phyloP scores from a whole-genome alignment of 768 basidiomycete species.

The Hebeloma cylindrosporum region DNA sequence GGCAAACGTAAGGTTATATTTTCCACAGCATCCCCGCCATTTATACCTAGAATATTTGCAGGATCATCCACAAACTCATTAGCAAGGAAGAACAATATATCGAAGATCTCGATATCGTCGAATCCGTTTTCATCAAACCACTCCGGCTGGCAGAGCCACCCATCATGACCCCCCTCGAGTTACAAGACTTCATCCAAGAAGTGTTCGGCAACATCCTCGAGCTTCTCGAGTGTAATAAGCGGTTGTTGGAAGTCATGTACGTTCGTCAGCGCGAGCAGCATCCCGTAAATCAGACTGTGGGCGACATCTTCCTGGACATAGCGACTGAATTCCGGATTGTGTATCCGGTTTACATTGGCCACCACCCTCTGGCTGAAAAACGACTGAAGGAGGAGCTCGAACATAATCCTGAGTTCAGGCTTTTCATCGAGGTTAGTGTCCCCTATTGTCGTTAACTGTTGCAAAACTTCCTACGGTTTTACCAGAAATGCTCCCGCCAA shows the following conservation, averaged over 20 bases:
- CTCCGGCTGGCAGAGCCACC: constrained; percentile 45
- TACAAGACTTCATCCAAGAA: constrained; percentile 83
- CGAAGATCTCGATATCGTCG: constrained; percentile 82
- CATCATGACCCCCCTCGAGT: constrained; percentile 49
- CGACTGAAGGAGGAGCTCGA: constrained; percentile 85
- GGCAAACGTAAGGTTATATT: constrained; percentile 62
- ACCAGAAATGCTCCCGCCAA: constrained; percentile 46
- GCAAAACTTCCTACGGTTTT: neutral
- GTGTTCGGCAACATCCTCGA: constrained; percentile 89
- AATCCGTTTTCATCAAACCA: constrained; percentile 59
- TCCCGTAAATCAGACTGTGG: constrained; percentile 80
- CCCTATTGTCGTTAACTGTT: neutral
- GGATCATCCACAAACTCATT: constrained; percentile 87
- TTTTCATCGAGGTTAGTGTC: constrained; percentile 77
- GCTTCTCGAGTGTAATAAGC: constrained; percentile 75
- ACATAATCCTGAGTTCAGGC: constrained; percentile 75
- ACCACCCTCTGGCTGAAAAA: constrained; percentile 84
- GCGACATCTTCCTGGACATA: constrained; percentile 84
- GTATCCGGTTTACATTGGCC: constrained; percentile 86
- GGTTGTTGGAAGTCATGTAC: constrained; percentile 80
- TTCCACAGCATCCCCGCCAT: too few relatives aligned
- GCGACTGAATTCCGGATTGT: constrained; percentile 84
- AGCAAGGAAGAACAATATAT: constrained; percentile 89
- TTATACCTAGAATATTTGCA: too few relatives aligned
- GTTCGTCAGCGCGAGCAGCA: constrained; percentile 85